A percentile compares a stretch with the other conserved stretches of the same genome.
phyloP scores from a whole-genome alignment of 1,284 basidiomycete genomes.

The Volvariella surrecta region DNA sequence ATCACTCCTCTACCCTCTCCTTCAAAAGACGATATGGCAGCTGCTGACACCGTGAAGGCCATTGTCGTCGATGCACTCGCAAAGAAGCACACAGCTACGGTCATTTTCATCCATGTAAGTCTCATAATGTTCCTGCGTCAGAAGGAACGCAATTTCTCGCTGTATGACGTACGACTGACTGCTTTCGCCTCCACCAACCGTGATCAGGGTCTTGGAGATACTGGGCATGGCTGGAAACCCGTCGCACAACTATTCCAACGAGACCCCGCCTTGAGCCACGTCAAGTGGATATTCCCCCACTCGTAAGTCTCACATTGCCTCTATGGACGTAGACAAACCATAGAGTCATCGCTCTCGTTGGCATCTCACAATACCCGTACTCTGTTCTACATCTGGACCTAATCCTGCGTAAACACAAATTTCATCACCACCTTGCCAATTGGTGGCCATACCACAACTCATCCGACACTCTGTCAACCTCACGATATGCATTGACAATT shows the following conservation, averaged over 20 bases:
- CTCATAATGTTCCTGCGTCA: slow-evolving; percentile 2
- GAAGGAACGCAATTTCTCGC: slow-evolving; percentile 1
- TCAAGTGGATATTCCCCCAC: slow-evolving; percentile 82
- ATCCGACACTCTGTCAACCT: slow-evolving; percentile 3
- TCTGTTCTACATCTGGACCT: slow-evolving; percentile 4
- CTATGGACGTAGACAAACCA: neutral
- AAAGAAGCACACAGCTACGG: slow-evolving; percentile 72
- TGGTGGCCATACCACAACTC: neutral
- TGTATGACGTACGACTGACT: slow-evolving; percentile 5
- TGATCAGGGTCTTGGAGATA: slow-evolving; percentile 64
- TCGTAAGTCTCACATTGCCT: slow-evolving; percentile 38
- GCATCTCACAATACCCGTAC: slow-evolving; percentile 4
- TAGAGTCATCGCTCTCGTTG: neutral
- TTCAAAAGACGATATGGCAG: slow-evolving; percentile 17
- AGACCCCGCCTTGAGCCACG: slow-evolving; percentile 50
- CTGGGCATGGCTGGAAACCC: slow-evolving; percentile 70
- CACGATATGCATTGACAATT: slow-evolving; percentile 10
- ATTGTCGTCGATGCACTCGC: slow-evolving; percentile 47
- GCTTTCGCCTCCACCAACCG: slow-evolving; percentile 3
- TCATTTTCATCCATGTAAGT: slow-evolving; percentile 84
- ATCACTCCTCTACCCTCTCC: slow-evolving; percentile 8
- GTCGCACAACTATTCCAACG: slow-evolving; percentile 55
- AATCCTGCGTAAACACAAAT: neutral
- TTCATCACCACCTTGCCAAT: neutral
- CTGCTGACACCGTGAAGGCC: slow-evolving; percentile 29